phyloP scores from a whole-genome alignment of 768 basidiomycete genomes.

The Kockovaella imperatae region DNA sequence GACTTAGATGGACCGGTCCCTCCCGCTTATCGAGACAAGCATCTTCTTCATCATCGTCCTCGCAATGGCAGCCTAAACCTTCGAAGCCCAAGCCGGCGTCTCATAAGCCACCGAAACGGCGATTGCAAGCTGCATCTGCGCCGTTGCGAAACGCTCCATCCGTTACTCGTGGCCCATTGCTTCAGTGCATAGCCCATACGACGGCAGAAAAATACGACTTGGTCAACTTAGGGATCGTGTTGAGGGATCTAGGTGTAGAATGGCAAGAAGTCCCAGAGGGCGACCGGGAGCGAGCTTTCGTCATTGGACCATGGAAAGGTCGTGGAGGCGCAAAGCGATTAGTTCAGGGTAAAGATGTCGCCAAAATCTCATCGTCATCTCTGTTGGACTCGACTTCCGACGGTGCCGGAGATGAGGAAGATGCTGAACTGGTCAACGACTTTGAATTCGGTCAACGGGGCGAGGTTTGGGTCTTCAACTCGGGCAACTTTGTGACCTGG shows the following conservation, averaged over 20 bases:
- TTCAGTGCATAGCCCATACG: conserved; percentile 71
- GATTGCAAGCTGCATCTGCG: conserved; percentile 74
- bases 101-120: conserved; percentile 49
- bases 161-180: conserved; percentile 71
- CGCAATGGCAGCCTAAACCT: too few relatives aligned
- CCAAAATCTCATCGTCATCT: background rate
- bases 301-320: conserved; percentile 40
- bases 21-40: too few relatives aligned
- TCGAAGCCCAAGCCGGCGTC: conserved; percentile 18
- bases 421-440: conserved; percentile 44
- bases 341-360: conserved; percentile 26
- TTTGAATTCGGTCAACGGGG: conserved; percentile 49
- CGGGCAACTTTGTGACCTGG: conserved; percentile 87
- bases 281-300: conserved; percentile 33
- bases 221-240: conserved; percentile 50
- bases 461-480: conserved; percentile 80
- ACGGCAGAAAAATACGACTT: conserved; percentile 78
- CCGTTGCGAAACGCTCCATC: conserved; percentile 80
- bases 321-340: conserved; percentile 27
- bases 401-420: conserved; percentile 58
- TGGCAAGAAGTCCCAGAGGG: conserved; percentile 43
- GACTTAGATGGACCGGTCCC: background rate
- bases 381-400: conserved; percentile 9
- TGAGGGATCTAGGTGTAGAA: conserved; percentile 27
- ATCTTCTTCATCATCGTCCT: too few relatives aligned